Base-by-base conservation (phyloP, 148 eudicot genomes). In the Agrostemma githago region DNA sequence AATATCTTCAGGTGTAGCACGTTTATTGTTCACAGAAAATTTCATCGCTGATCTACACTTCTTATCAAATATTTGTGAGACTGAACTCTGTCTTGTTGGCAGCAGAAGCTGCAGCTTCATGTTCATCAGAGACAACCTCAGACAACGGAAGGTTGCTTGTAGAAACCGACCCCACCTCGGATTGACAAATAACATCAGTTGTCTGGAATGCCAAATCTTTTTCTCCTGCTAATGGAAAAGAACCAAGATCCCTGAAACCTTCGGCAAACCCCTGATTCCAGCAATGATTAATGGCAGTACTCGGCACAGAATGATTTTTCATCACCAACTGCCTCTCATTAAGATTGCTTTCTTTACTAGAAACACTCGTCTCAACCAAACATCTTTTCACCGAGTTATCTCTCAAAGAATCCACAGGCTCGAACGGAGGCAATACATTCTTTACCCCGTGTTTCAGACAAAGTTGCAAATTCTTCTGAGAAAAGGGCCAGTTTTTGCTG, bases 351-450 rank as follows among this genome's bases (percentile, higher is more conserved):
- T 81, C 84, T 74, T 86, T 82, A 54, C 77, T 84, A 62, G 66
- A 73, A 75, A 71, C 66, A 46, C 66, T 75, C 46, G 68, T 82
- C 73, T 83, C 81, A 80, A 43, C 81, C 62, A 72, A 70, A 75
- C 72, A 75, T 79, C 80, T 81, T 60, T 43, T 69, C 43, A 57
- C 53, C 21, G 84, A 75, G 54, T 66, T 76, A 68, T 77, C 81
- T 74, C 79, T 78, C 61, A 84, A 62, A 71, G 83, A 76, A 76
- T 85, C 84, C 72, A 82, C 66, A 77, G 79, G 34, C 82, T 86
- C 86, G 73, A 94, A 91, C 74, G 98, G 96, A 38, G 98, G 98
- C 79, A 94, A 82, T 72, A 88, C 79, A 75, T 88, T 84, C 72
- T 79, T 88, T 70, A 91, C 86, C 21, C 91, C 93, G 83, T 82